Evolutionary conservation across 2,329 filamentous ascomycete species (phyloP), one percentile per base, ranked within the genome.

Genomic region (Botrytis tulipae): DNA sequence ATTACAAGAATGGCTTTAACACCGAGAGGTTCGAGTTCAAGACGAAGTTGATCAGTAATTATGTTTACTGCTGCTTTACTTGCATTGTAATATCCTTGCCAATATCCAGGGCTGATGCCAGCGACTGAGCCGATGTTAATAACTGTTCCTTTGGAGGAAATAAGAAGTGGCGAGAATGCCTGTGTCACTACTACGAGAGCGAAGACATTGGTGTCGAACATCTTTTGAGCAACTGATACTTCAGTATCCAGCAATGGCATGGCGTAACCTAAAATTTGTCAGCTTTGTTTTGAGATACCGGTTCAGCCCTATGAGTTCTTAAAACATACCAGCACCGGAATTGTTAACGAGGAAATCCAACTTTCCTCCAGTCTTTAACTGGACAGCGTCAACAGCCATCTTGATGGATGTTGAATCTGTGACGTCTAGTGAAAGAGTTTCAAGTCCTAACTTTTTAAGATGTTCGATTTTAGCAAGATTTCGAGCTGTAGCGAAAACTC

Each of bases 301-400:
- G 4, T 79, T 77, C 14, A 71, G n/a, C 29, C 18, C 42, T 44
- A 54, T 54, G 57, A 1, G 16, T 42, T 22, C 29, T 46, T 65
- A 25, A 32, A 40, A 76, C 74, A 32, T 73, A 77, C 35, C 80
- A 59, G 78, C 75, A 22, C 83, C 84, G 10, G 84, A 82, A 77
- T 86, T 86, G 76, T 86, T 86, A 65, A 85, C 79, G 3, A 86
- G 79, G 32, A 78, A 81, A 73, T 85, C 82, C 20, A 86, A 79
- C 25, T 74, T 81, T 22, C 82, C 82, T 37, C 80, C 82, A 0
- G 82, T 82, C 14, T 79, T 76, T 16, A 72, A 71, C 8, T 77
- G 73, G 37, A 86, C 79, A 20, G 78, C 73, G 9, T 78, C 78
- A 48, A 82, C 81, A 4, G 81, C 80, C 40, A 48, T 6, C 42